Evolutionary conservation across 139 green algal species (phyloP), one percentile per base, ranked within the genome.

Genomic region (Haematococcus sp.): DNA sequence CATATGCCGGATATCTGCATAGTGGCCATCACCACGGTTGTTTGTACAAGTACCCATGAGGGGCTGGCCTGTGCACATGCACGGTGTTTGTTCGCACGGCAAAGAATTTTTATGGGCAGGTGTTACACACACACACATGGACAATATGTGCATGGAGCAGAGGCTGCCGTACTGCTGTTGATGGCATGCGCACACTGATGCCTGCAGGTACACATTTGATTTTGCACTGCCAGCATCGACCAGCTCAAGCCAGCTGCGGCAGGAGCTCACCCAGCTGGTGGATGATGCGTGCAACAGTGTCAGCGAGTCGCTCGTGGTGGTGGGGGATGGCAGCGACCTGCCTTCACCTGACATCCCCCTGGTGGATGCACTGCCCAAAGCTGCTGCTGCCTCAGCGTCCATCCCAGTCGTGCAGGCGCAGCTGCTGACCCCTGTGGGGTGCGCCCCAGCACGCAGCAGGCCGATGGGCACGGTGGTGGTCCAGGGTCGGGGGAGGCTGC

Each of bases 131-230:
- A n/a, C n/a, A n/a, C n/a, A n/a, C n/a, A n/a, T n/a, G n/a, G n/a
- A n/a, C n/a, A n/a, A n/a, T n/a, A n/a, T n/a, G n/a, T n/a, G n/a
- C n/a, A n/a, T n/a, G n/a, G n/a, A n/a, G n/a, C n/a, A n/a, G n/a
- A n/a, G n/a, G n/a, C n/a, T n/a, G n/a, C n/a, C n/a, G n/a, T n/a
- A n/a, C n/a, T n/a, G n/a, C n/a, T n/a, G n/a, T n/a, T n/a, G n/a
- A n/a, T n/a, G n/a, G n/a, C n/a, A n/a, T n/a, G n/a, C n/a, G n/a
- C n/a, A n/a, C n/a, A n/a, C n/a, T n/a, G n/a, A n/a, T n/a, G n/a
- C 40, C n/a, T 77, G 68, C 63, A 64, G 69, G 33, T 73, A 83
- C 30, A 22, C 56, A 0, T 49, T 86, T n/a, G 73, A 86, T 43
- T 1, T 81, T 0, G 17, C 68, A n/a, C 22, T 77, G 16, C 58